Evolutionary conservation across 257 asterid genomes (phyloP).

Genomic region (Primulina huaijiensis): DNA sequence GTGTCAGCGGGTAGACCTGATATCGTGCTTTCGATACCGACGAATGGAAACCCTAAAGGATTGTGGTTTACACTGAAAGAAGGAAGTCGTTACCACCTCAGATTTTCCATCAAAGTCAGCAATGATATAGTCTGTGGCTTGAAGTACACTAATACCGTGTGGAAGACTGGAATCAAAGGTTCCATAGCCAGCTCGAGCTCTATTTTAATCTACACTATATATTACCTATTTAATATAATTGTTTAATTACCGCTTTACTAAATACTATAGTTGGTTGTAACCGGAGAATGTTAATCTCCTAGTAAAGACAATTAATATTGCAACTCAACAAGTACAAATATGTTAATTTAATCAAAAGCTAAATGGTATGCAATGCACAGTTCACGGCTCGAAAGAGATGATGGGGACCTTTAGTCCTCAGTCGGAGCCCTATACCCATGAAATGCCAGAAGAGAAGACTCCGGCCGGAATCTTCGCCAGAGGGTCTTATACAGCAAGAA

Average conservation of each 20-base stretch:
- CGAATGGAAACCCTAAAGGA: constrained; percentile 42
- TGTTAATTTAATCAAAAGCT: background rate
- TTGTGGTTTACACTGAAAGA: constrained; percentile 54
- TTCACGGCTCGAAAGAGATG: constrained; percentile 48
- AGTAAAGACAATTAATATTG: too few species aligned
- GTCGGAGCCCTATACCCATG: constrained; percentile 45
- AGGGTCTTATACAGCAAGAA: constrained; percentile 47
- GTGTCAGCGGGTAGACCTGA: constrained; percentile 34
- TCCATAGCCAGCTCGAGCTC: background rate
- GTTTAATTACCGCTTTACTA: background rate
- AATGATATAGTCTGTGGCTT: constrained; percentile 55
- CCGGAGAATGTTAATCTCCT: too few species aligned
- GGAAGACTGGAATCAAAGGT: constrained; percentile 57
- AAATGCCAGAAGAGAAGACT: constrained; percentile 48
- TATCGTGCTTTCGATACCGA: constrained; percentile 41
- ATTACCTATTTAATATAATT: too few species aligned
- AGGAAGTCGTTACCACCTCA: constrained; percentile 40
- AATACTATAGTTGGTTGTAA: too few species aligned
- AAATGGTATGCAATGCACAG: constrained; percentile 13
- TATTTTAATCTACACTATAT: background rate
- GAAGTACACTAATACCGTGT: constrained; percentile 44
- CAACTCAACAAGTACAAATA: background rate
- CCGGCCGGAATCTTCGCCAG: constrained; percentile 54
- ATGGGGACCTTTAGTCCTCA: constrained; percentile 57
- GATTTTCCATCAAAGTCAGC: constrained; percentile 41